Evolutionary conservation across 257 asterid genomes (phyloP), one percentile per base, ranked within the genome.

Genomic region (Anisodus acutangulus): DNA sequence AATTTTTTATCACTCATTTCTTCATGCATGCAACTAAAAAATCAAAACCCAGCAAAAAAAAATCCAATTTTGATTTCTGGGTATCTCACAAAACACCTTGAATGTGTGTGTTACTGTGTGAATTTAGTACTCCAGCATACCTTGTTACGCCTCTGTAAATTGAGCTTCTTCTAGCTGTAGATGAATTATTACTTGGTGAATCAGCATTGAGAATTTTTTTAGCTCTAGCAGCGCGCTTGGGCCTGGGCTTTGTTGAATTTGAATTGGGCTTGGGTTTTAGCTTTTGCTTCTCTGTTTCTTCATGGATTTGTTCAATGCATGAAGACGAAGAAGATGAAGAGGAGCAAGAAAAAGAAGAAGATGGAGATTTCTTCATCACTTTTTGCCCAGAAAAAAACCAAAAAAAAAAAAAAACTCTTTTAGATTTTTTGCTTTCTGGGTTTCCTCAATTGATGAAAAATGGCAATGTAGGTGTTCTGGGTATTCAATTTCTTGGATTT

Each of bases 131-230:
- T 3, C 4, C 17, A n/a, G n/a, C 1, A 26, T 83, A 94, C 99
- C 97, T 95, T 12, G 99, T 95, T 67, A 95, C 98, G 39, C 99
- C 99, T 90, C 99, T 90, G 93, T 88, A 93, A 82, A 90, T 84
- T 47, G 99, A 95, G 94, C 99, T 95, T 88, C 98, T 91, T 63
- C 89, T 92, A 31, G 35, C 35, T 71, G 91, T 82, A 59, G 89
- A 89, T 53, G 87, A 87, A 69, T 88, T 88, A 54, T 86, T 81
- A 82, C 74, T 85, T 53, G 81, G 81, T 15, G 83, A 72, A 55
- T 83, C 85, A 49, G 85, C 83, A 59, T 82, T 87, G 85, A 19
- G 51, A 41, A 37, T 82, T 57, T 47, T 87, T 79, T 83, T 87
- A n/a, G 71, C 69, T 68, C 91, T 58, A 0, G 41, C 15, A 67